A percentile compares a stretch with the other conserved stretches of the same genome.
These are phyloP conservation scores for Bathelium albidoporum DNA, from an alignment of 495 filamentous ascomycete species.

Conservation along the genomic window DNA sequence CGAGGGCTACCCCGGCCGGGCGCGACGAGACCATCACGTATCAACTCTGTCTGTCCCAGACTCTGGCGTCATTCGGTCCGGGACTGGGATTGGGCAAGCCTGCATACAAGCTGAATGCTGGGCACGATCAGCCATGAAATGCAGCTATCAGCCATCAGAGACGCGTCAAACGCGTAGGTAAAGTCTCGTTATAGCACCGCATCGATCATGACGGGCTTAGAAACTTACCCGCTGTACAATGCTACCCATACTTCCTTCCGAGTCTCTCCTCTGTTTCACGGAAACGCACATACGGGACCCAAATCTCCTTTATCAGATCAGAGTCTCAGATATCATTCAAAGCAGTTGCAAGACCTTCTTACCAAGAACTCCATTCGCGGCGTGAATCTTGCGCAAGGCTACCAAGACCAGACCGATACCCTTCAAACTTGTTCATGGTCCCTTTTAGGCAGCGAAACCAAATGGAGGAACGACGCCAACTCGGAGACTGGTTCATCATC, in stretches of 20 bases:
- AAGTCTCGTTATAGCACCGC: too few species aligned
- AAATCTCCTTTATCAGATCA: slow-evolving; percentile 15
- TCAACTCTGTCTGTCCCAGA: too few species aligned
- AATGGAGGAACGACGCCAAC: slow-evolving; percentile 11
- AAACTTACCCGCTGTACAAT: slow-evolving; percentile 21
- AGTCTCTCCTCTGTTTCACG: slow-evolving; percentile 29
- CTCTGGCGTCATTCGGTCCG: neutral
- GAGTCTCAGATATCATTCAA: slow-evolving; percentile 22
- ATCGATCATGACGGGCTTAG: neutral
- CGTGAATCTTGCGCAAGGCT: slow-evolving; percentile 18
- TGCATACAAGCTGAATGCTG: neutral
- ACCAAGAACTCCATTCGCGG: slow-evolving; percentile 27
- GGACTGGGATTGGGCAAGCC: neutral
- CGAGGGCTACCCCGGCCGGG: too few species aligned
- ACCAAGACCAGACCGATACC: slow-evolving; percentile 14
- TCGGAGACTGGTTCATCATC: slow-evolving; percentile 11
- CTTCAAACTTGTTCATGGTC: slow-evolving; percentile 27
- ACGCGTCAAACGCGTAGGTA: neutral
- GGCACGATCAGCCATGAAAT: neutral
- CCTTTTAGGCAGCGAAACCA: slow-evolving; percentile 17
- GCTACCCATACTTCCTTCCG: slow-evolving; percentile 17
- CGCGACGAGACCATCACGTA: too few species aligned
- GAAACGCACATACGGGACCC: slow-evolving; percentile 3
- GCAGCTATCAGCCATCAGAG: neutral
- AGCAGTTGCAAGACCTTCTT: slow-evolving; percentile 21